These are phyloP conservation scores for Avicennia marina DNA, from an alignment of 257 asterid genomes.

Conservation along the genomic window DNA sequence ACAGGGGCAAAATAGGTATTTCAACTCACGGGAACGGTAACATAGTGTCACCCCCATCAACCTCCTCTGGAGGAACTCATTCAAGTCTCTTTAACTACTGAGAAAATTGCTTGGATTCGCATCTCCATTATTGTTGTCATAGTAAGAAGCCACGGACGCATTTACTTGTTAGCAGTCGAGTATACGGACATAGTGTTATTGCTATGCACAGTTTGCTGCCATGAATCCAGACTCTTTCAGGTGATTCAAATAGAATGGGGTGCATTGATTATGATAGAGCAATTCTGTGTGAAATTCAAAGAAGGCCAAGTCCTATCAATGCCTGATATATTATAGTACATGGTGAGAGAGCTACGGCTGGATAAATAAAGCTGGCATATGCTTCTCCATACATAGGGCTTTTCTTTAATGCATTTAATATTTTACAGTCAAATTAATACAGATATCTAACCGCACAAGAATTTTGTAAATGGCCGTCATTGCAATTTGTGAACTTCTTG, in stretches of 20 bases:
- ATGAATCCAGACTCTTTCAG: background rate
- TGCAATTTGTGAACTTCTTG: background rate
- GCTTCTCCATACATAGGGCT: background rate
- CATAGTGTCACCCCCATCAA: too few species aligned
- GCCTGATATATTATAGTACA: slow-evolving; percentile 12
- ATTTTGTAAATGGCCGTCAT: slow-evolving; percentile 4
- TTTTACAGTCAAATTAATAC: slow-evolving; percentile 6
- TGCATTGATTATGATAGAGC: slow-evolving; percentile 19
- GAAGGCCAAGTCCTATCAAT: slow-evolving; percentile 15
- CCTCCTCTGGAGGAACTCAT: too few species aligned
- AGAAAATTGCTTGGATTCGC: too few species aligned
- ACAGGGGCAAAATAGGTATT: too few species aligned
- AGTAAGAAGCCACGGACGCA: background rate
- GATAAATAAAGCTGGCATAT: too few species aligned
- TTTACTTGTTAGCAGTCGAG: background rate
- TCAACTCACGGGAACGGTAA: too few species aligned
- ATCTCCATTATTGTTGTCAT: background rate
- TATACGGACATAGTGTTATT: background rate
- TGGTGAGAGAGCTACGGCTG: background rate
- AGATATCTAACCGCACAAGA: slow-evolving; percentile 16
- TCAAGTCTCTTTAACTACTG: too few species aligned
- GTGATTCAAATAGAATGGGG: slow-evolving; percentile 6
- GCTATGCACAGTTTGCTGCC: background rate
- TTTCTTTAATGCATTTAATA: too few species aligned
- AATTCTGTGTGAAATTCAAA: background rate